Base-by-base conservation (phyloP, 2,329 filamentous ascomycete species). In the Cladorrhinum sp. region DNA sequence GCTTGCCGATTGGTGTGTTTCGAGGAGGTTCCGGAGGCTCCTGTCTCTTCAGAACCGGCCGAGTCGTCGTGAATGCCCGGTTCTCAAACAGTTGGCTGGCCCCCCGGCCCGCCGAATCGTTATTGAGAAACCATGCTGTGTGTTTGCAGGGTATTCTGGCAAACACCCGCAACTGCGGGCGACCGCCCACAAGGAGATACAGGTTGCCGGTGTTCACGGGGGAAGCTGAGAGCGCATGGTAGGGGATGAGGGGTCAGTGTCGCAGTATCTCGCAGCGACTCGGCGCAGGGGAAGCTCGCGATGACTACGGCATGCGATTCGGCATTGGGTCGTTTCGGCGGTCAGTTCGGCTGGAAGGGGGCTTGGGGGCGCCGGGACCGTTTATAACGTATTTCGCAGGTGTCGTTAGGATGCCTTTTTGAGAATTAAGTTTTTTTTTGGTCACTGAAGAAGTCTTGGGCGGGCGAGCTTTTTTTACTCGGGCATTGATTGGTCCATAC, bases 131-230 rank as follows among this genome's bases (percentile, higher is more conserved):
- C 73, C 76, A 79, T 78, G 58, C 59, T 64, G 61, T 62, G 69
- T 72, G 67, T 67, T 68, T 74, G 70, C 69, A 70, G 69, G 72
- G 74, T 75, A 76, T 76, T 73, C 73, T 73, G 70, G 71, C 70
- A 73, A 75, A 73, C 72, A 74, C 73, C 75, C 76, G 75, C 76
- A 71, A 73, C 60, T 72, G 75, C 72, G 76, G 73, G 71, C 72
- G 70, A 67, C 70, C 69, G 69, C 70, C 69, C 64, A 64, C 68
- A 72, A 71, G 66, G 70, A 73, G 70, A 78, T 74, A 78, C 76
- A 78, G 76, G 71, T 73, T 79, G 75, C 72, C 73, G 64, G 70
- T 67, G 72, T 73, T 73, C 67, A 68, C 57, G 55, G 54, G 50
- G 28, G 53, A 56, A 54, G 56, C 61, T 59, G 64, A 30, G 63